These are phyloP conservation scores for Gossypium laxum DNA, from an alignment of 441 rosid species.

Conservation along the genomic window DNA sequence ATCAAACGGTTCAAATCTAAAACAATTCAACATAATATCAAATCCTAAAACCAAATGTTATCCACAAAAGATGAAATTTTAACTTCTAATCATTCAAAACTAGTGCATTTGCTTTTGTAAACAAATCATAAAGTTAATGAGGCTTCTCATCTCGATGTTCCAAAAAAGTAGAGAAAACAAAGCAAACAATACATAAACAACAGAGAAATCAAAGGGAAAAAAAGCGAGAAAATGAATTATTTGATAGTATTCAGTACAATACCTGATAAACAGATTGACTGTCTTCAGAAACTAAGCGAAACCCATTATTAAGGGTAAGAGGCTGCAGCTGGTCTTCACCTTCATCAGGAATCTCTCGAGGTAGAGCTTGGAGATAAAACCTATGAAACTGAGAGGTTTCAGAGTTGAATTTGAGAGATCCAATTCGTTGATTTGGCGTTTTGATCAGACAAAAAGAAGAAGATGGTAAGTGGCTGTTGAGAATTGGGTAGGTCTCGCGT, in stretches of 20 bases:
- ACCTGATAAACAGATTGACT: slow-evolving; percentile 49
- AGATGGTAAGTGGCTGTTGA: slow-evolving; percentile 17
- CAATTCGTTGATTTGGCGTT: slow-evolving; percentile 24
- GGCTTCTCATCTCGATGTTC: not conserved
- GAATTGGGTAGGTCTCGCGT: slow-evolving; percentile 20
- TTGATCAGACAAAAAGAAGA: slow-evolving; percentile 23
- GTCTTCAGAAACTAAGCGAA: slow-evolving; percentile 37
- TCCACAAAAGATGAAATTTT: not conserved
- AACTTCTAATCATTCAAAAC: not conserved
- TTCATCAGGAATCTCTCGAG: slow-evolving; percentile 34
- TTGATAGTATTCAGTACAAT: not conserved
- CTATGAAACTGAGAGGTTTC: slow-evolving; percentile 25
- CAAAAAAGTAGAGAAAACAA: not conserved
- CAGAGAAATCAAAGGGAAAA: not conserved
- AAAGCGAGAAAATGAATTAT: not conserved
- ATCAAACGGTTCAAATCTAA: not conserved
- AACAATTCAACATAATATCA: not conserved
- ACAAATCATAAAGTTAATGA: not conserved
- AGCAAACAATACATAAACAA: not conserved
- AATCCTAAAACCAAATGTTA: not conserved
- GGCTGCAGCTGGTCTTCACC: slow-evolving; percentile 35
- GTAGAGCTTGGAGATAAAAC: slow-evolving; percentile 33
- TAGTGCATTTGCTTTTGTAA: not conserved
- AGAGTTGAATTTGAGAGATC: slow-evolving; percentile 34
- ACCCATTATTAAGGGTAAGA: slow-evolving; percentile 27